Conservation (phyloP, 2,329 filamentous ascomycete genomes). For the Anisogramma anomala region DNA sequence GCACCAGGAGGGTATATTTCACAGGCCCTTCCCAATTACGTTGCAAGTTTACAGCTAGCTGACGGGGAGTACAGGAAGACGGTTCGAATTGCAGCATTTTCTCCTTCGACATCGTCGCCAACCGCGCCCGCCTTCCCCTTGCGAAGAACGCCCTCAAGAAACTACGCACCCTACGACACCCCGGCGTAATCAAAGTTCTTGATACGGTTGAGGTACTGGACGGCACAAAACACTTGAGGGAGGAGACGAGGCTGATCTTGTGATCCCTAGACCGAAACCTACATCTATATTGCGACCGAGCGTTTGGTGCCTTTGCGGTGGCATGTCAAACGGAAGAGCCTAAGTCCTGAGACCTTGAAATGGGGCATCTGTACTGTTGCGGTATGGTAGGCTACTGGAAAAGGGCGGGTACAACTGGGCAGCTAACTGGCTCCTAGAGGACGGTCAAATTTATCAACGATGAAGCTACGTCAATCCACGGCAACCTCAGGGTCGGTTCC, state of each 20-base stretch:
- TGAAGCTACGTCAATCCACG: slow-evolving; percentile 85
- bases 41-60: neutral
- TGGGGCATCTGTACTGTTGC: slow-evolving; percentile 87
- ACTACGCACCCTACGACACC: slow-evolving; percentile 82
- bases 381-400: slow-evolving; percentile 32
- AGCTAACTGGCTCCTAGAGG: slow-evolving; percentile 38
- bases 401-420: neutral
- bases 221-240: slow-evolving; percentile 8
- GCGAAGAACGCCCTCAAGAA: slow-evolving; percentile 93
- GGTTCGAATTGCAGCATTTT: slow-evolving; percentile 92
- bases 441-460: slow-evolving; percentile 94
- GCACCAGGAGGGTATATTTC: slow-evolving; percentile 65
- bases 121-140: slow-evolving; percentile 70
- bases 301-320: slow-evolving; percentile 75
- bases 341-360: slow-evolving; percentile 87
- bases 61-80: slow-evolving; percentile 57
- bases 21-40: neutral
- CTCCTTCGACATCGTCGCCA: slow-evolving; percentile 77
- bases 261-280: slow-evolving; percentile 62
- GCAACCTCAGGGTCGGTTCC: slow-evolving; percentile 71
- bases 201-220: slow-evolving; percentile 76
- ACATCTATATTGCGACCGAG: slow-evolving; percentile 95
- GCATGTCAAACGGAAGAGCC: slow-evolving; percentile 78
- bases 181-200: slow-evolving; percentile 84
- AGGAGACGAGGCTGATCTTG: slow-evolving; percentile 13